Evolutionary conservation across 768 basidiomycete genomes (phyloP).

Genomic region (Polyporus arcularius): DNA sequence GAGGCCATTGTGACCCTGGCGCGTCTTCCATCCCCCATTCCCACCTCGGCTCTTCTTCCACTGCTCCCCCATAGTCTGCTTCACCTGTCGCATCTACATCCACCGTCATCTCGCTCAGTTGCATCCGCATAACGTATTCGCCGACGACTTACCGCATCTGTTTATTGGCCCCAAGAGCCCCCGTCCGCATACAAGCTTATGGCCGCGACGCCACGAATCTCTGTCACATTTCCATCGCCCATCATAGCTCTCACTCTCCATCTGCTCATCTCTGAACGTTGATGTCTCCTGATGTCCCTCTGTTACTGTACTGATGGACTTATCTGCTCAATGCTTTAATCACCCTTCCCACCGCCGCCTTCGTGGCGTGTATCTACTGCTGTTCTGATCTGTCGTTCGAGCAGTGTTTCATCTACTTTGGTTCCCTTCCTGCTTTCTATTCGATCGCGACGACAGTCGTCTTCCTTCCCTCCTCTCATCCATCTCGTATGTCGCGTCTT

Average conservation of each 20-base stretch:
- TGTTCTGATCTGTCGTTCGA: constrained; percentile 8
- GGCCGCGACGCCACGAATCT: constrained; percentile 16
- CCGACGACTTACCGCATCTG: constrained; percentile 5
- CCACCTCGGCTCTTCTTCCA: constrained; percentile 25
- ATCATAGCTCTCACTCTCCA: constrained; percentile 3
- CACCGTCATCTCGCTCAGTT: constrained; percentile 2
- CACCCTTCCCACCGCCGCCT: constrained; percentile 4
- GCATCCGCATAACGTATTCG: constrained; percentile 10
- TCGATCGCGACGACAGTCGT: not conserved
- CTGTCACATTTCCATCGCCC: constrained; percentile 2
- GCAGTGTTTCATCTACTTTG: constrained; percentile 7
- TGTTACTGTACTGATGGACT: constrained; percentile 20
- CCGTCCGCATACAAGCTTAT: constrained; percentile 2
- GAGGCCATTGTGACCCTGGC: constrained; percentile 7
- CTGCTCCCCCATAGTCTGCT: constrained; percentile 5
- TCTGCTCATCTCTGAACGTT: constrained; percentile 8
- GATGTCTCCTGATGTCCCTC: constrained; percentile 13
- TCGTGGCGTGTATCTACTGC: constrained; percentile 14
- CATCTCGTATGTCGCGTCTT: not conserved
- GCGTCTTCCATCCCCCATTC: constrained; percentile 19
- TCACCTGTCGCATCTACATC: constrained; percentile 2
- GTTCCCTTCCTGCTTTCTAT: constrained; percentile 1
- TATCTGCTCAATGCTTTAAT: constrained; percentile 7
- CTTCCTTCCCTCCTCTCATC: not conserved
- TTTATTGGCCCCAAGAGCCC: constrained; percentile 20